Conservation (phyloP, 306 rosid genomes). For the Sechiopsis laciniata region DNA sequence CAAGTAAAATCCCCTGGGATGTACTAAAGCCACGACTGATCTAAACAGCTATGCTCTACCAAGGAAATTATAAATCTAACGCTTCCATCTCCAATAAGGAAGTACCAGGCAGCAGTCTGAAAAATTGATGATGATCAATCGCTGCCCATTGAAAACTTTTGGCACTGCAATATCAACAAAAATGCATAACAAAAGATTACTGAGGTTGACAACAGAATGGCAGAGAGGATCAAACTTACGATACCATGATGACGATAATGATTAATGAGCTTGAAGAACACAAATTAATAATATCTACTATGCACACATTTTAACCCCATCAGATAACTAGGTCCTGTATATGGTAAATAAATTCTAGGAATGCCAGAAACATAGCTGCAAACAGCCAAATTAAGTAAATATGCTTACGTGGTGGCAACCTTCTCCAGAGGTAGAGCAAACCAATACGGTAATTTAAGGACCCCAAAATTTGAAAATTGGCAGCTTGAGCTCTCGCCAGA, state of each 20-base stretch:
- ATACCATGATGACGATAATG: not conserved
- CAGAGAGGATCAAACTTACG: not conserved
- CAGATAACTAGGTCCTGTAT: not conserved
- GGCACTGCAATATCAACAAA: constrained; percentile 42
- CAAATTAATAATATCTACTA: not conserved
- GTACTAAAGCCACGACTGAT: not conserved
- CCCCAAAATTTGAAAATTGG: constrained; percentile 63
- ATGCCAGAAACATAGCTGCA: constrained; percentile 15
- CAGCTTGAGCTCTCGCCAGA: constrained; percentile 45
- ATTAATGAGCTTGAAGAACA: constrained; percentile 9
- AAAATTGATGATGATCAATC: constrained; percentile 61
- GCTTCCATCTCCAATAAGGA: constrained; percentile 25
- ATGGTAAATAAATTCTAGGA: not conserved
- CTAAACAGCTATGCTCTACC: constrained; percentile 1
- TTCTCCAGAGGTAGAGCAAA: constrained; percentile 48
- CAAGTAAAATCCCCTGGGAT: not conserved
- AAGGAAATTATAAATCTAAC: constrained; percentile 23
- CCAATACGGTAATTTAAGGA: constrained; percentile 91
- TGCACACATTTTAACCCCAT: not conserved
- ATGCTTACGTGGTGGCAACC: constrained; percentile 49
- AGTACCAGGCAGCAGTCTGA: constrained; percentile 75
- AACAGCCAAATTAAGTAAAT: constrained; percentile 24
- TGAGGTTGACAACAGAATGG: constrained; percentile 11
- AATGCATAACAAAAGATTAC: not conserved
- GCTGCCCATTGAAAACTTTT: constrained; percentile 39